Conservation (phyloP, 2,329 filamentous ascomycete species). For the Aspergillus pseudoterreus region DNA sequence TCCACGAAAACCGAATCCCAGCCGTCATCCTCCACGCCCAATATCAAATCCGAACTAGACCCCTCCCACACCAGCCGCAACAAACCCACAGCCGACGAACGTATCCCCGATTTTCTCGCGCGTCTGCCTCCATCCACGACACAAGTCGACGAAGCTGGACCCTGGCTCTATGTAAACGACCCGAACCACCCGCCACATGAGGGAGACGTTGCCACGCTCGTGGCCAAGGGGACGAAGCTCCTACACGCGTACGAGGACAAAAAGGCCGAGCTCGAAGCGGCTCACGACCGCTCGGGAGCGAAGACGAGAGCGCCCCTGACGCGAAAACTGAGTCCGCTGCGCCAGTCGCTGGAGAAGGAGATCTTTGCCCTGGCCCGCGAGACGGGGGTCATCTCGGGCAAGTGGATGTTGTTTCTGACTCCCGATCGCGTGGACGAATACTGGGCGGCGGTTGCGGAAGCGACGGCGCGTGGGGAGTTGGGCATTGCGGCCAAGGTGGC, state of each 20-base stretch:
- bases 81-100: slow-evolving; percentile 49
- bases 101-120: slow-evolving; percentile 60
- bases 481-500: slow-evolving; percentile 72
- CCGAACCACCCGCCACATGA: slow-evolving; percentile 53
- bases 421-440: slow-evolving; percentile 19
- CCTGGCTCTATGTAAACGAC: slow-evolving; percentile 68
- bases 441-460: slow-evolving; percentile 63
- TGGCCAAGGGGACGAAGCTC: slow-evolving; percentile 53
- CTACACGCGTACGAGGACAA: slow-evolving; percentile 48
- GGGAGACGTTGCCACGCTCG: slow-evolving; percentile 49
- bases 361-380: slow-evolving; percentile 61
- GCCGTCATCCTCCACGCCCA: not conserved
- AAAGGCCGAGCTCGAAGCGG: slow-evolving; percentile 48
- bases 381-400: slow-evolving; percentile 60
- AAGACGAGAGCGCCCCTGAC: slow-evolving; percentile 30
- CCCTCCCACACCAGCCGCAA: not conserved
- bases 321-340: slow-evolving; percentile 39
- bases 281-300: slow-evolving; percentile 42
- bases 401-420: slow-evolving; percentile 42
- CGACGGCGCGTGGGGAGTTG: slow-evolving; percentile 65
- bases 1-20: not conserved
- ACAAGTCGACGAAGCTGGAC: slow-evolving; percentile 40
- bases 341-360: slow-evolving; percentile 46
- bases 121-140: slow-evolving; percentile 67
- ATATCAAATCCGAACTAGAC: not conserved